Evolutionary conservation across 108 stramenopile genomes (phyloP).

Genomic region (Asterionellopsis glacialis): DNA sequence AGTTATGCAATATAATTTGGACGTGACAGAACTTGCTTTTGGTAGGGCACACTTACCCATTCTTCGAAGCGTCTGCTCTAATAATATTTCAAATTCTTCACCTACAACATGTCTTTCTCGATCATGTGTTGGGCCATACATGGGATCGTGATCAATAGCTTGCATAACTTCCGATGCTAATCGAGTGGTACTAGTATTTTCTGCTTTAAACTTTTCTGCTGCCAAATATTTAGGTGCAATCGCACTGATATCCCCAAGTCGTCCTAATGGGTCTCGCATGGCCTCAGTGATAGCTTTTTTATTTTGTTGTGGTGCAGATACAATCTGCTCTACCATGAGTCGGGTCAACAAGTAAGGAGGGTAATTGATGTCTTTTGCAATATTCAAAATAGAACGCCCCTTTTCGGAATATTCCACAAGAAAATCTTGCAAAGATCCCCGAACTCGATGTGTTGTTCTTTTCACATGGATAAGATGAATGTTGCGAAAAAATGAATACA

Average conservation of each 20-base stretch:
- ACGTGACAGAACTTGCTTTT: background rate
- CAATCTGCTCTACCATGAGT: constrained; percentile 56
- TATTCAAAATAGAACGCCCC: constrained; percentile 43
- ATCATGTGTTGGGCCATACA: constrained; percentile 72
- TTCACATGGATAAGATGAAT: constrained; percentile 59
- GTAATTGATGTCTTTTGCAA: constrained; percentile 54
- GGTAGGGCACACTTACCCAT: constrained; percentile 40
- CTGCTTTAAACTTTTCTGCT: constrained; percentile 31
- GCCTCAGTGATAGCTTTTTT: constrained; percentile 52
- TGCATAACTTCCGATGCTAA: constrained; percentile 57
- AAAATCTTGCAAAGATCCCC: constrained; percentile 18
- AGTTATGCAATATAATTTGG: too few relatives aligned
- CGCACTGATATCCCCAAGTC: constrained; percentile 26
- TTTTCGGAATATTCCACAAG: constrained; percentile 34
- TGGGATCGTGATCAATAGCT: constrained; percentile 64
- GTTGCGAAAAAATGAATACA: constrained; percentile 61
- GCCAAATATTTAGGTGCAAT: constrained; percentile 42
- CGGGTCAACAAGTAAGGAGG: constrained; percentile 66
- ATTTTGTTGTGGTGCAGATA: constrained; percentile 4
- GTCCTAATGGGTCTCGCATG: constrained; percentile 49
- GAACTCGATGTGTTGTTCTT: constrained; percentile 29
- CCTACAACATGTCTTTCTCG: constrained; percentile 55
- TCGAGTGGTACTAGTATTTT: constrained; percentile 19
- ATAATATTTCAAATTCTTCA: constrained; percentile 67
- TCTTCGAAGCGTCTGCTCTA: constrained; percentile 46